Base-by-base conservation (phyloP, 345 rosid genomes). In the Aurinia saxatilis region DNA sequence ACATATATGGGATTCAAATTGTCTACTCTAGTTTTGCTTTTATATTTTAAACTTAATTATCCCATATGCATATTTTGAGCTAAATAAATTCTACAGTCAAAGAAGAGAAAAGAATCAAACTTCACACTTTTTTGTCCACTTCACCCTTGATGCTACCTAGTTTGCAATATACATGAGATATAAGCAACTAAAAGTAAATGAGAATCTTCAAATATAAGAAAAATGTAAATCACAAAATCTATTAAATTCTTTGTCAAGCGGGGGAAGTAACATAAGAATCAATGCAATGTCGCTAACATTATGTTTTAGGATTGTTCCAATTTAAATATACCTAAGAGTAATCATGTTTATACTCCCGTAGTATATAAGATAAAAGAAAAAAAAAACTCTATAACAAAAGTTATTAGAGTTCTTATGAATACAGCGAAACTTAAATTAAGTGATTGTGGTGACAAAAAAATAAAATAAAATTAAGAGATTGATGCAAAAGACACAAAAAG, bases 71-170 rank as follows among this genome's bases (percentile, higher is more conserved):
- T 13, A 18, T n/a, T n/a, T 18, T 21, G 51, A 12, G 35, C 23
- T 19, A 37, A 37, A 19, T 7, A 55, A 37, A 48, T 62, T 70
- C 30, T 46, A 21, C 50, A 57, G 61, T 56, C 50, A 12, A 27
- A 42, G 19, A 10, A 50, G 57, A 57, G 75, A 66, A 71, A 64
- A 57, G 66, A 71, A 71, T 71, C 31, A 15, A 63, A 55, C 27
- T 13, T 40, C 34, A 57, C 33, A 50, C 60, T 54, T 61, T 71
- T 71, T 71, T 71, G 71, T 71, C 57, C 65, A 71, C 55, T 59
- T 71, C 71, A 71, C 75, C 65, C 66, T 56, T 71, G 45, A n/a
- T 33, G 11, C n/a, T n/a, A n/a, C n/a, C 13, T 49, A 33, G 15
- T 35, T 63, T 15, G 19, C 21, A 14, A n/a, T n/a, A 47, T 7